phyloP scores from a whole-genome alignment of 257 asterid species.

The Solanum rostratum region DNA sequence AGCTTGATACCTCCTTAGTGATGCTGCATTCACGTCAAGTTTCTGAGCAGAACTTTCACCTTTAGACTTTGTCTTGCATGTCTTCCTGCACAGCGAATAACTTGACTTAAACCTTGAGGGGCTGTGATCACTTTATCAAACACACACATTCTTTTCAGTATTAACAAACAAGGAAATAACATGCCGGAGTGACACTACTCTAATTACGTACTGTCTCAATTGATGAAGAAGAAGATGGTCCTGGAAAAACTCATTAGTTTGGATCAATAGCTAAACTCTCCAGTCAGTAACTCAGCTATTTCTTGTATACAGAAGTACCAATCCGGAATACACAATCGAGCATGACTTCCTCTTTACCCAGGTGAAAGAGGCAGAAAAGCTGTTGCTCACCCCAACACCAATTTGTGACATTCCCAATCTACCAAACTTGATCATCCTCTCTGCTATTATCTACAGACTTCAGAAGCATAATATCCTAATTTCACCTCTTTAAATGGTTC shows the following conservation, averaged over 20 bases:
- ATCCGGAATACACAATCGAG: not conserved
- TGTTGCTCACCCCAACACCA: not conserved
- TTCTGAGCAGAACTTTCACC: constrained; percentile 16
- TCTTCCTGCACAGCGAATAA: constrained; percentile 34
- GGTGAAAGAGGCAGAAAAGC: not conserved
- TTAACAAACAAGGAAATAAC: not conserved
- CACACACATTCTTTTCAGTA: not conserved
- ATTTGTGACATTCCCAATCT: not conserved
- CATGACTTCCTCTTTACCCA: not conserved
- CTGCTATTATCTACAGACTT: not conserved
- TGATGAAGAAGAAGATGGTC: not conserved
- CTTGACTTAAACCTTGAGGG: not conserved
- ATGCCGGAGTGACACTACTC: not conserved
- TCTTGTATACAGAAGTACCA: not conserved
- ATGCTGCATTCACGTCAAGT: constrained; percentile 17
- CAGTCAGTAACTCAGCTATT: not conserved
- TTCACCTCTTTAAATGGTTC: not conserved
- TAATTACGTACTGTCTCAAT: not conserved
- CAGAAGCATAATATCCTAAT: not conserved
- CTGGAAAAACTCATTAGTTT: not conserved
- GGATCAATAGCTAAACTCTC: not conserved
- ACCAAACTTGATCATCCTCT: not conserved
- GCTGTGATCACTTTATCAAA: not conserved
- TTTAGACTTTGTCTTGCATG: constrained; percentile 18
- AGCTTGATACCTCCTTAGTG: constrained; percentile 33